phyloP scores from a whole-genome alignment of 1,139 yeast species.

The Zygotorulaspora mrakii region DNA sequence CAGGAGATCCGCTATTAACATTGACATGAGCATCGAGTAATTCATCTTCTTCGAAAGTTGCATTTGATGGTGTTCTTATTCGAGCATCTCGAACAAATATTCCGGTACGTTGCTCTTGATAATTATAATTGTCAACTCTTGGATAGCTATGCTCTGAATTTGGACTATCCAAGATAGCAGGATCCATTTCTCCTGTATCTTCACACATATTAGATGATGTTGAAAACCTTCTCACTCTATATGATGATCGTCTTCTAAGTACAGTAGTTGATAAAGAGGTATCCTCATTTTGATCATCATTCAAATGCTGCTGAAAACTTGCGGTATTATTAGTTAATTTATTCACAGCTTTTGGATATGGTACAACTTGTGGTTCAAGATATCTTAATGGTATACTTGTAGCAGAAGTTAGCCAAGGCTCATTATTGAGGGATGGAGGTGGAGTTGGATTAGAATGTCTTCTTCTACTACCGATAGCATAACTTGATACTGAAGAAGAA shows the following conservation, averaged over 20 bases:
- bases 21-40: constrained; percentile 24
- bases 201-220: constrained; percentile 25
- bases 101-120: constrained; percentile 14
- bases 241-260: constrained; percentile 21
- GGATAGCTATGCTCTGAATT: constrained; percentile 14
- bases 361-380: constrained; percentile 33
- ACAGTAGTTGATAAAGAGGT: background rate
- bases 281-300: constrained; percentile 5
- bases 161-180: constrained; percentile 17
- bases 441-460: constrained; percentile 19
- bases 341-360: constrained; percentile 32
- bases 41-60: constrained; percentile 22
- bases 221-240: constrained; percentile 33
- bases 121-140: constrained; percentile 20
- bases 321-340: constrained; percentile 20
- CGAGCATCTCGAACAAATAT: constrained; percentile 10
- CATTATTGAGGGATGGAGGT: constrained; percentile 13
- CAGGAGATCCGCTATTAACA: constrained; percentile 13
- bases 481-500: constrained; percentile 9
- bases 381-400: constrained; percentile 28
- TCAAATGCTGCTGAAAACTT: constrained; percentile 9
- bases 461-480: constrained; percentile 10
- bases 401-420: constrained; percentile 34
- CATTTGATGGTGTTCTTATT: constrained; percentile 4
- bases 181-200: constrained; percentile 17